Evolutionary conservation across 2,329 filamentous ascomycete genomes (phyloP).

Genomic region (Fusarium sp.): DNA sequence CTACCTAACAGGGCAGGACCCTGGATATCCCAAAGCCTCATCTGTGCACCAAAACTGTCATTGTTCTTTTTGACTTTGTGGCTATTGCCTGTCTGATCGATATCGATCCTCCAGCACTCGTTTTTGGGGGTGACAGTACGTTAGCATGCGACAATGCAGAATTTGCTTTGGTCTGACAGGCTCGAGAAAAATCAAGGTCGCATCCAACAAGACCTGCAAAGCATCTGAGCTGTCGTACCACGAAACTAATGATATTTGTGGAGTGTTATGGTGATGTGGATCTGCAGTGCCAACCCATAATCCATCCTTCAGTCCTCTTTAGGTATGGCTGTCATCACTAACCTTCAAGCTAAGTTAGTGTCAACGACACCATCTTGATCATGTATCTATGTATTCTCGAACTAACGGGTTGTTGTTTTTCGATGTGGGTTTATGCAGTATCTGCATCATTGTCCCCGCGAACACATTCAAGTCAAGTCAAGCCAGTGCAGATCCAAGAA

Average conservation of each 20-base stretch:
- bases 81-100: slow-evolving; percentile 9
- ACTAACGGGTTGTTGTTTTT: slow-evolving; percentile 30
- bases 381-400: slow-evolving; percentile 12
- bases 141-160: slow-evolving; percentile 16
- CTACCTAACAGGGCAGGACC: slow-evolving; percentile 40
- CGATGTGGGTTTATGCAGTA: slow-evolving; percentile 19
- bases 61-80: slow-evolving; percentile 32
- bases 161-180: slow-evolving; percentile 21
- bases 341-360: slow-evolving; percentile 33
- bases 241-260: slow-evolving; percentile 28
- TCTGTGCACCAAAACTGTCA: slow-evolving; percentile 13
- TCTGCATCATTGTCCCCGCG: slow-evolving; percentile 30
- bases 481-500: slow-evolving; percentile 5
- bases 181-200: slow-evolving; percentile 21
- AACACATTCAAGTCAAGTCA: slow-evolving; percentile 1
- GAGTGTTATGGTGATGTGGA: slow-evolving; percentile 25
- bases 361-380: slow-evolving; percentile 34
- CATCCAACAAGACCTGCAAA: slow-evolving; percentile 23
- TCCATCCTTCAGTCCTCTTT: slow-evolving; percentile 29
- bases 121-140: slow-evolving; percentile 3
- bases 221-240: slow-evolving; percentile 35
- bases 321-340: slow-evolving; percentile 40
- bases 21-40: slow-evolving; percentile 33
- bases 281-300: slow-evolving; percentile 18
- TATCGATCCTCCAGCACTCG: slow-evolving; percentile 27